These are phyloP conservation scores for Curvularia spicifera DNA, from an alignment of 2,329 filamentous ascomycete genomes.

Conservation along the genomic window DNA sequence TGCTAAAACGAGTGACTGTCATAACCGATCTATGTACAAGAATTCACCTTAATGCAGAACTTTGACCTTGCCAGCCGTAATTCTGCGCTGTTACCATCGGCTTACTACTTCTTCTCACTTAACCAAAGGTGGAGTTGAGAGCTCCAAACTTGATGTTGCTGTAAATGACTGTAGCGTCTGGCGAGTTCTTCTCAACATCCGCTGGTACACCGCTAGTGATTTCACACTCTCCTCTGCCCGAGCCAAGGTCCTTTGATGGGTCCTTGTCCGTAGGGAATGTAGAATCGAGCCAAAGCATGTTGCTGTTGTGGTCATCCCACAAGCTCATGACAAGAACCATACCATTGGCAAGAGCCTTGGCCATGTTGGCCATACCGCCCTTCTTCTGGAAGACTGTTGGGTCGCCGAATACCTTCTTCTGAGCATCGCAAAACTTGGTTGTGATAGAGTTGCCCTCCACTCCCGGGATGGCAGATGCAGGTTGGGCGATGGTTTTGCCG, in stretches of 20 bases:
- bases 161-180: conserved; percentile 34
- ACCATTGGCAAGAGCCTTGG: conserved; percentile 59
- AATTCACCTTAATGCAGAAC: not conserved
- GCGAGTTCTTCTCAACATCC: conserved; percentile 33
- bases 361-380: conserved; percentile 64
- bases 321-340: conserved; percentile 70
- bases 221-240: conserved; percentile 39
- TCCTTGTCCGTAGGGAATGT: conserved; percentile 60
- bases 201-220: conserved; percentile 38
- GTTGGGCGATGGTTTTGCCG: conserved; percentile 56
- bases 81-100: not conserved
- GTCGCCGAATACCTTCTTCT: conserved; percentile 40
- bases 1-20: conserved; percentile 1
- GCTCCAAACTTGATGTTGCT: conserved; percentile 43
- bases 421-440: conserved; percentile 38
- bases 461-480: conserved; percentile 53
- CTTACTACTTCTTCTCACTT: not conserved
- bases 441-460: conserved; percentile 49
- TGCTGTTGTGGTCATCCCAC: conserved; percentile 68
- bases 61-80: too few relatives aligned
- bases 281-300: conserved; percentile 78
- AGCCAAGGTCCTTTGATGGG: conserved; percentile 33
- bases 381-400: conserved; percentile 59
- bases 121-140: conserved; percentile 38
- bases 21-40: not conserved